Conservation (phyloP, 371 early-diverging fungal species). For the Syncephalastrum sp. region DNA sequence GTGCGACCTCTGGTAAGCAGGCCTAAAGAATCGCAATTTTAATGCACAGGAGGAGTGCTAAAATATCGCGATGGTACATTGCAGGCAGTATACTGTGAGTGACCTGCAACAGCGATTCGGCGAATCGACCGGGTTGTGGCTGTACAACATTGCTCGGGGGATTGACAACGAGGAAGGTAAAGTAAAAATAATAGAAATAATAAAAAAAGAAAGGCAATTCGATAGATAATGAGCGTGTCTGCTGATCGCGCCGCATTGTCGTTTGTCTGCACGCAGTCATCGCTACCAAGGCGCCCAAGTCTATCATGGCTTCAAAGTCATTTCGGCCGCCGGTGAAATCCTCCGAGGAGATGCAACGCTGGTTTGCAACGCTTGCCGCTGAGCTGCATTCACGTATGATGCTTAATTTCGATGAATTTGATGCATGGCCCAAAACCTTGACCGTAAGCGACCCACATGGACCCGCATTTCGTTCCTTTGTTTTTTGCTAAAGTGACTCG, state of each 20-base stretch:
- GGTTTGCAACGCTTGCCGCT: slow-evolving; percentile 55
- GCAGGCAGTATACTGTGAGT: slow-evolving; percentile 28
- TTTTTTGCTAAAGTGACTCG: not conserved
- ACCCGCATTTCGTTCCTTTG: not conserved
- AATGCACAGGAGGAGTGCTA: not conserved
- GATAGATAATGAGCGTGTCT: not conserved
- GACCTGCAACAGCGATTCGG: slow-evolving; percentile 44
- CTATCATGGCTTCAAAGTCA: slow-evolving; percentile 60
- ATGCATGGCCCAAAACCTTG: slow-evolving; percentile 55
- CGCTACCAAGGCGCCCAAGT: slow-evolving; percentile 49
- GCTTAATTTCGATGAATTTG: slow-evolving; percentile 48
- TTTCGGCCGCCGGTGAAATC: slow-evolving; percentile 36
- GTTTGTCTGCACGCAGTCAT: slow-evolving; percentile 24
- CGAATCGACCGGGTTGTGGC: slow-evolving; percentile 48
- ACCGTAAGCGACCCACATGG: slow-evolving; percentile 18
- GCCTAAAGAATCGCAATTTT: not conserved
- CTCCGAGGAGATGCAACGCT: slow-evolving; percentile 37
- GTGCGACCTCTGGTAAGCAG: slow-evolving; percentile 44
- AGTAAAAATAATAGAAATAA: too few relatives aligned
- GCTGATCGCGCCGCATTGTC: not conserved
- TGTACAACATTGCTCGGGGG: slow-evolving; percentile 66
- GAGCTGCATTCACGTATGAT: slow-evolving; percentile 58
- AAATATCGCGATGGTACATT: not conserved
- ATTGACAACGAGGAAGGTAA: slow-evolving; percentile 60
- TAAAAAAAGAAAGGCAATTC: not conserved